Evolutionary conservation across 345 rosid genomes (phyloP).

Genomic region (Diplotaxis tenuifolia): DNA sequence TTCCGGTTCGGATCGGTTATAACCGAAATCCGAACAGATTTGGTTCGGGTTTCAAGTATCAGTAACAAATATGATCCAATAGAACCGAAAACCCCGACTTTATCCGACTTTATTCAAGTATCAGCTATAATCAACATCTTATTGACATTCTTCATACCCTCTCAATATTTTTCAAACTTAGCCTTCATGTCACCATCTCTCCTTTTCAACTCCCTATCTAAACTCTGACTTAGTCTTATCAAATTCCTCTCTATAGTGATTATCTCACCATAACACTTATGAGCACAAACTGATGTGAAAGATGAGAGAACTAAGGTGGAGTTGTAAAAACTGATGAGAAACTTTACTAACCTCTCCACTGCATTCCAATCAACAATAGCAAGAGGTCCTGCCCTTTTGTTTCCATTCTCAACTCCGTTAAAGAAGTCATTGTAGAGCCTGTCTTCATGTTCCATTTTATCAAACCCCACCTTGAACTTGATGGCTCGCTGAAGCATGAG

Average conservation of each 20-base stretch:
- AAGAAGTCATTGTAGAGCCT: background rate
- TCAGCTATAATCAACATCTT: background rate
- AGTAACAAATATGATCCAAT: too few relatives aligned
- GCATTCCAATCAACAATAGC: background rate
- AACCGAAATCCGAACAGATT: too few relatives aligned
- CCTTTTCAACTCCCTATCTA: background rate
- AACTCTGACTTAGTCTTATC: background rate
- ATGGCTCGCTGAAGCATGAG: background rate
- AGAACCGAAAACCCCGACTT: too few relatives aligned
- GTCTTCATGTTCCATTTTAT: background rate
- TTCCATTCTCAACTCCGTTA: background rate
- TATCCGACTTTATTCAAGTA: too few relatives aligned
- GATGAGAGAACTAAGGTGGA: background rate
- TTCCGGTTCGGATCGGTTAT: too few relatives aligned
- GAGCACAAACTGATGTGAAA: background rate
- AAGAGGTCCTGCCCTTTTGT: background rate
- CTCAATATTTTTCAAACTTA: background rate
- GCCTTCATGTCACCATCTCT: background rate
- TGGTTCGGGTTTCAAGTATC: too few relatives aligned
- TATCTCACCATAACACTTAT: background rate
- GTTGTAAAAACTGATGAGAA: background rate
- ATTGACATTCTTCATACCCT: background rate
- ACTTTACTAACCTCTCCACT: background rate
- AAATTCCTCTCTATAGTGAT: background rate
- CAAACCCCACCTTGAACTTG: background rate